Conservation (phyloP, 2,329 filamentous ascomycete genomes). For the Cladosporium sphaerospermum region DNA sequence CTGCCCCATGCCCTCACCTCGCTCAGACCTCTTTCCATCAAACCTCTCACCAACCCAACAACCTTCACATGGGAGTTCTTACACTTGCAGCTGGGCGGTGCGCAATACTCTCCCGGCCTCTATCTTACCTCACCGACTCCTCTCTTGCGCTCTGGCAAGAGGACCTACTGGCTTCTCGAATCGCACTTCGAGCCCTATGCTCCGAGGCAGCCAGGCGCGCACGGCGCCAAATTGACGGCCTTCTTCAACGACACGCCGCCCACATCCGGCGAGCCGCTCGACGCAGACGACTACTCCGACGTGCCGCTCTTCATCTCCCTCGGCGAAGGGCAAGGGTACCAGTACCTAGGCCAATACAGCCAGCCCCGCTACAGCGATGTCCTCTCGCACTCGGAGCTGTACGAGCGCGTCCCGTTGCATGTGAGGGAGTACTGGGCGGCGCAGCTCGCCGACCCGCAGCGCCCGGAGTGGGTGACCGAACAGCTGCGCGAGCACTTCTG, state of each 20-base stretch:
- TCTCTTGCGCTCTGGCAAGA: slow-evolving; percentile 21
- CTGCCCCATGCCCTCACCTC: slow-evolving; percentile 31
- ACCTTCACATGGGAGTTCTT: slow-evolving; percentile 38
- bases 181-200: slow-evolving; percentile 35
- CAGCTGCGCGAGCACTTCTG: slow-evolving; percentile 38
- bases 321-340: slow-evolving; percentile 25
- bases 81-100: slow-evolving; percentile 31
- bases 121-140: slow-evolving; percentile 29
- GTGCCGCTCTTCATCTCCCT: slow-evolving; percentile 38
- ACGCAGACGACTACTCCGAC: slow-evolving; percentile 28
- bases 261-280: slow-evolving; percentile 18
- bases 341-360: slow-evolving; percentile 42
- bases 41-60: slow-evolving; percentile 15
- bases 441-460: slow-evolving; percentile 29
- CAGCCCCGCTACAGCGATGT: slow-evolving; percentile 40
- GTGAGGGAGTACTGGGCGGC: slow-evolving; percentile 35
- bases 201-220: slow-evolving; percentile 34
- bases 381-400: slow-evolving; percentile 38
- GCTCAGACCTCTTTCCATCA: slow-evolving; percentile 11
- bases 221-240: slow-evolving; percentile 42
- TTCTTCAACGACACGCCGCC: slow-evolving; percentile 38
- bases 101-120: slow-evolving; percentile 36
- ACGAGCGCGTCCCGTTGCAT: slow-evolving; percentile 30
- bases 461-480: slow-evolving; percentile 39
- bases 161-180: slow-evolving; percentile 39